These are phyloP conservation scores for Aspergillus fumigatiaffinis DNA, from an alignment of 2,329 filamentous ascomycete genomes.

Conservation along the genomic window DNA sequence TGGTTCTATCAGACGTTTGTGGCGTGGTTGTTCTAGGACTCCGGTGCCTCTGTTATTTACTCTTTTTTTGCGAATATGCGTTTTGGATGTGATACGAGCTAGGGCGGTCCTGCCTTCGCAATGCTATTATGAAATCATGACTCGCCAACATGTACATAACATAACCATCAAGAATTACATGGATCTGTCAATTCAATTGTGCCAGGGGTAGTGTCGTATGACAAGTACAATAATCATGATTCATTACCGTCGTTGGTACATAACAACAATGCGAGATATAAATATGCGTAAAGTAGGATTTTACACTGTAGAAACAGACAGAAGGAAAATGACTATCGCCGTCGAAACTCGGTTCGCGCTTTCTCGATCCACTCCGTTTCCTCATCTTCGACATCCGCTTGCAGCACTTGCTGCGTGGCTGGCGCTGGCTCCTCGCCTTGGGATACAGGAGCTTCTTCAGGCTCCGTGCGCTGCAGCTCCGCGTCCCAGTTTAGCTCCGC, in stretches of 20 bases:
- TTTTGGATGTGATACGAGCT: not conserved
- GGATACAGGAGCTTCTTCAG: not conserved
- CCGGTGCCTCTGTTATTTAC: not conserved
- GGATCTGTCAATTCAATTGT: not conserved
- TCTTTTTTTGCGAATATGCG: not conserved
- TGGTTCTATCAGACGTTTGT: constrained; percentile 59
- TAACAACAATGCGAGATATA: not conserved
- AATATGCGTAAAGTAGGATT: not conserved
- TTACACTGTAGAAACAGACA: not conserved
- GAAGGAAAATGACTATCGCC: not conserved
- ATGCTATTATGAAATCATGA: not conserved
- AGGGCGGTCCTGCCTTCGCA: not conserved
- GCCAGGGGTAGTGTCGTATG: not conserved
- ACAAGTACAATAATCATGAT: not conserved
- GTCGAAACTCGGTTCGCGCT: not conserved
- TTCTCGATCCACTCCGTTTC: not conserved
- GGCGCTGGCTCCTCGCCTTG: not conserved
- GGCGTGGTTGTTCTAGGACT: constrained; percentile 55
- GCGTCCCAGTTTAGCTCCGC: constrained; percentile 10
- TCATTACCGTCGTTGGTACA: not conserved
- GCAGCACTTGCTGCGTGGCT: not conserved
- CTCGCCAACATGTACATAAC: not conserved
- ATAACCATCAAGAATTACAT: not conserved
- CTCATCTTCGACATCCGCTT: not conserved
- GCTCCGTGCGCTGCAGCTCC: constrained; percentile 8